Evolutionary conservation across 495 filamentous ascomycete genomes (phyloP).

Genomic region (Penicillium pancosmium): DNA sequence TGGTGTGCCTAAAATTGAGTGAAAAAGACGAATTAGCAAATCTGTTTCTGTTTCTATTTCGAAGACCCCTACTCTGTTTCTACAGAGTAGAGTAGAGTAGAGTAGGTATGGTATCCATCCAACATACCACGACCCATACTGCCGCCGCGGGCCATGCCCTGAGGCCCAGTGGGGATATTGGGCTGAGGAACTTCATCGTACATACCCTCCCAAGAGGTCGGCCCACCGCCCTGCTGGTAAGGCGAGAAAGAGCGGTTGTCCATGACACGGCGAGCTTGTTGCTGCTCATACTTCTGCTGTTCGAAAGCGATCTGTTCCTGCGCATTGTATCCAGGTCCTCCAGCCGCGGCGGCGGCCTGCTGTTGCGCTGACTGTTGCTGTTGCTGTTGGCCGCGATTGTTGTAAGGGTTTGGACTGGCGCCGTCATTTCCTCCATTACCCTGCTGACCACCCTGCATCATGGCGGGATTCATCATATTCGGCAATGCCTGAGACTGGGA

Average conservation of each 20-base stretch:
- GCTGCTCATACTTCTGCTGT: conserved; percentile 84
- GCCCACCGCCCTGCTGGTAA: conserved; percentile 58
- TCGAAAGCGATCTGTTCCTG: conserved; percentile 82
- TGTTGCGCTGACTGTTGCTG: background rate
- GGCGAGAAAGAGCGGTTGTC: conserved; percentile 51
- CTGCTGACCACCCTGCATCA: conserved; percentile 74
- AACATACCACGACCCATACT: conserved; percentile 55
- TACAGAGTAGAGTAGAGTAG: background rate
- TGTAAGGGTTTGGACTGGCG: conserved; percentile 9
- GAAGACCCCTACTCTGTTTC: no score
- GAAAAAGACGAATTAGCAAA: background rate
- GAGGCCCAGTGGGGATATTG: conserved; percentile 58
- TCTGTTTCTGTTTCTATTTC: no score
- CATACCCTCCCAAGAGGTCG: conserved; percentile 97
- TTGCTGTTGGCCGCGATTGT: background rate
- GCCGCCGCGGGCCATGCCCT: conserved; percentile 51
- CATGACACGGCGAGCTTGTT: conserved; percentile 57
- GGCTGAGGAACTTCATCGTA: conserved; percentile 97
- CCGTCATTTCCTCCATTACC: conserved; percentile 17
- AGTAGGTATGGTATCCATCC: conserved; percentile 22
- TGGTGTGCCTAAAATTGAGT: conserved; percentile 18
- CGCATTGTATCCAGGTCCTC: conserved; percentile 65
- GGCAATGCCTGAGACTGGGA: conserved; percentile 40
- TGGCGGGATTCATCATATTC: conserved; percentile 58
- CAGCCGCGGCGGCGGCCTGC: conserved; percentile 22